phyloP scores from a whole-genome alignment of 1,139 yeast species.

The Wickerhamomyces sp. region DNA sequence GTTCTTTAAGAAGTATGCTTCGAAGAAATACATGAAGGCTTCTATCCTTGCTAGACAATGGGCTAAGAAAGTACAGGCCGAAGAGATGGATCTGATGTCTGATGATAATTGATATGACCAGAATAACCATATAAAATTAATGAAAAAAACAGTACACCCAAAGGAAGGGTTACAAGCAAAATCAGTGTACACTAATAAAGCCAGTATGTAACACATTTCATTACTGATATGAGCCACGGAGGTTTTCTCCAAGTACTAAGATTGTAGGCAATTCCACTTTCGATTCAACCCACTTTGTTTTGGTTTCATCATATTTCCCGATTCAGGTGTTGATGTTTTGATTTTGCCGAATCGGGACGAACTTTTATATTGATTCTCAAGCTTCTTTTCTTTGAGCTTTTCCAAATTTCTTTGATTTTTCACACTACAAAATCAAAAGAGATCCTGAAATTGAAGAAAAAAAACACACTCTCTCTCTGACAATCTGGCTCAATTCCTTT shows the following conservation, averaged over 20 bases:
- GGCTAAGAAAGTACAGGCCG: slow-evolving; percentile 55
- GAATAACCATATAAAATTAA: background rate
- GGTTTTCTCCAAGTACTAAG: too few species aligned
- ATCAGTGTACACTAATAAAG: background rate
- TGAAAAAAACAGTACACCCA: background rate
- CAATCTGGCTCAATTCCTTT: too few species aligned
- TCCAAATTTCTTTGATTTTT: background rate
- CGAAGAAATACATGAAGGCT: slow-evolving; percentile 88
- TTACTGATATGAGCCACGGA: background rate
- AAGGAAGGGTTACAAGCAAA: background rate
- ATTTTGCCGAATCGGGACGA: slow-evolving; percentile 11
- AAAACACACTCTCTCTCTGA: background rate
- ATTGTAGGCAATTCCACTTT: too few species aligned
- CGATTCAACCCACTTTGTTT: background rate
- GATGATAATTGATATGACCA: background rate
- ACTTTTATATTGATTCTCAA: slow-evolving; percentile 2
- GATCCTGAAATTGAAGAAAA: background rate
- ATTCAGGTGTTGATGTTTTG: slow-evolving; percentile 8
- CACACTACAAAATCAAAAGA: background rate
- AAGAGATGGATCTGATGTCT: slow-evolving; percentile 31
- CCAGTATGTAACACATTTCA: background rate
- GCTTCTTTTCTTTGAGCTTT: background rate
- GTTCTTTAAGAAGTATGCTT: slow-evolving; percentile 89
- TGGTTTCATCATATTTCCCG: background rate
- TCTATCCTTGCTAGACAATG: slow-evolving; percentile 84